phyloP scores from a whole-genome alignment of 176 grass and related monocot species.

The Thalia dealbata region DNA sequence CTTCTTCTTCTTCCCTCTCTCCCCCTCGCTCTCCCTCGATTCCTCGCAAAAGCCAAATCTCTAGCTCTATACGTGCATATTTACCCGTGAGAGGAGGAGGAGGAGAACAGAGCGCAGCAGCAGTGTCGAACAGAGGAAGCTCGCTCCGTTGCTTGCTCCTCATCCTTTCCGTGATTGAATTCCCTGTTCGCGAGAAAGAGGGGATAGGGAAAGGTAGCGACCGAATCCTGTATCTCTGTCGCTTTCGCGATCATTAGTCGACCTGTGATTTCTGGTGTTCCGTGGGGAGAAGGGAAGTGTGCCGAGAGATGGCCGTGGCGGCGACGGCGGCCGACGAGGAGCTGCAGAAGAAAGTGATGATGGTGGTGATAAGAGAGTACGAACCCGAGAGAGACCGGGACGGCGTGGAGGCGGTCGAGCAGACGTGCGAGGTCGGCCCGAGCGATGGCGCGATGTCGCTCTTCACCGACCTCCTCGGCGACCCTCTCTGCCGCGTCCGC shows the following conservation, averaged over 20 bases:
- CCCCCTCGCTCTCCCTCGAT: background rate
- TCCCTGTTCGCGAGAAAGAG: background rate
- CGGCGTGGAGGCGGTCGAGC: conserved; percentile 60
- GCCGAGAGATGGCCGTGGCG: background rate
- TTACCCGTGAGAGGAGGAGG: background rate
- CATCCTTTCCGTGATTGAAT: background rate
- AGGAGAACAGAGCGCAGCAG: background rate
- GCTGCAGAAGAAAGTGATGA: background rate
- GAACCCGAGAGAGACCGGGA: conserved; percentile 31
- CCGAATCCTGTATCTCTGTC: background rate
- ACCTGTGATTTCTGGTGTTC: conserved; percentile 16
- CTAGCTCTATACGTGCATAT: background rate
- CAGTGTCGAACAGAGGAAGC: background rate
- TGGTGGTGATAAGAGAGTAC: conserved; percentile 36
- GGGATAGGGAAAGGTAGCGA: background rate
- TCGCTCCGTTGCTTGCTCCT: background rate
- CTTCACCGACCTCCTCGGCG: conserved; percentile 89
- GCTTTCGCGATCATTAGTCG: background rate
- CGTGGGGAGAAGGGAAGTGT: background rate
- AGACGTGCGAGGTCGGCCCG: conserved; percentile 65
- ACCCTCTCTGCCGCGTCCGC: conserved; percentile 90
- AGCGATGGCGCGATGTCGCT: conserved; percentile 53
- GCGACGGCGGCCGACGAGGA: background rate
- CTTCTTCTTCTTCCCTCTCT: background rate
- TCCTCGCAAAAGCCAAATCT: background rate